Evolutionary conservation across 345 rosid genomes (phyloP), one percentile per base, ranked within the genome.

Genomic region (Lumnitzera racemosa): DNA sequence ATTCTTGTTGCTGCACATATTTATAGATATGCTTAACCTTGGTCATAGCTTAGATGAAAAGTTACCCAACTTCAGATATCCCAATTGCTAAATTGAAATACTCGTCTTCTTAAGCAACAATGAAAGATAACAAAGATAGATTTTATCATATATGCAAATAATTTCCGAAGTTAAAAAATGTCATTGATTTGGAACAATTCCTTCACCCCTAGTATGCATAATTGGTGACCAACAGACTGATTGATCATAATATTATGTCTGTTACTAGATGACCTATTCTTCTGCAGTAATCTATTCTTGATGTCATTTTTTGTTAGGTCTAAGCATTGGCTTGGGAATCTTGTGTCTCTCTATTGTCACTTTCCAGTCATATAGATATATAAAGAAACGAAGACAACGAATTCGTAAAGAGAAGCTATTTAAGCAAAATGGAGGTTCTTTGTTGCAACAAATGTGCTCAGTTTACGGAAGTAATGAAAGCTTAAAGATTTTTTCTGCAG

Each of bases 371-470:
- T 74, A 24, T 25, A 24, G 27, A 17, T 49, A 16, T 25, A 17
- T 74, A 11, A 51, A 14, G 56, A 59, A 62, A 56, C 58, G 46
- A 48, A 58, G 59, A 51, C 49, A 58, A 24, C 55, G 0, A 15
- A 47, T 29, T 16, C 52, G 15, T n/a, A 66, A 63, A 55, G 54
- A 70, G 47, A 56, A 67, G 7, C 7, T 55, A 17, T 59, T 66
- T 54, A 56, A 31, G 69, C 72, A 66, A 60, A 70, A 66, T 31
- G 74, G 78, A 0, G 72, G 74, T 25, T 17, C 53, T 49, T 24
- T 63, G 57, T 56, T 62, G 53, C 61, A 66, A 36, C 65, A 70
- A 59, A 41, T 53, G 46, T 24, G 66, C 25, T 46, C 69, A 14
- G 51, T 56, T 11, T 36, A 4, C 1, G 69, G 72, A 12, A 23